These are phyloP conservation scores for Passalora sequoiae DNA, from an alignment of 2,329 filamentous ascomycete species.

Conservation along the genomic window DNA sequence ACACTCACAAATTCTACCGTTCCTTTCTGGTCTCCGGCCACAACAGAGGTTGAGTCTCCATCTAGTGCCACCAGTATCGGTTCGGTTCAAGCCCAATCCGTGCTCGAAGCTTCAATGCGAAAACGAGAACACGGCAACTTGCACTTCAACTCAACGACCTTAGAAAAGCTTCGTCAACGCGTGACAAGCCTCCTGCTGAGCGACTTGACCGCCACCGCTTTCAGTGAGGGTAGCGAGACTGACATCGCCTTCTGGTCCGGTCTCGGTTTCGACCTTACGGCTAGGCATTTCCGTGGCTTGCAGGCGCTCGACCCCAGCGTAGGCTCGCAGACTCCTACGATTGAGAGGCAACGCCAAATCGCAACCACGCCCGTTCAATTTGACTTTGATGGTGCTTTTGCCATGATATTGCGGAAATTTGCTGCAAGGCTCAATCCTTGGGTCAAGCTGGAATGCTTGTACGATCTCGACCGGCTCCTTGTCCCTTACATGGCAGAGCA, in stretches of 20 bases:
- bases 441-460: conserved; percentile 74
- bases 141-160: conserved; percentile 36
- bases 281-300: conserved; percentile 20
- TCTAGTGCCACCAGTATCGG: conserved; percentile 58
- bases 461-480: conserved; percentile 70
- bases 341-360: conserved; percentile 2
- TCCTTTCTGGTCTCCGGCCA: conserved; percentile 88
- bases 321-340: conserved; percentile 18
- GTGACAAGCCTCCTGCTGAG: conserved; percentile 81
- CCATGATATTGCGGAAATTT: conserved; percentile 75
- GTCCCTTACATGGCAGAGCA: conserved; percentile 21
- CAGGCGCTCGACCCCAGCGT: conserved; percentile 12
- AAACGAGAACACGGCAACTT: not conserved
- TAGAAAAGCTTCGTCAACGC: conserved; percentile 49
- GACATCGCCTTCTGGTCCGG: conserved; percentile 74
- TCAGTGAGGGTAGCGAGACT: conserved; percentile 85
- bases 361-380: conserved; percentile 18
- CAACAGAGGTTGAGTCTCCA: conserved; percentile 60
- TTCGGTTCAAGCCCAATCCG: conserved; percentile 20
- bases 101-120: conserved; percentile 7
- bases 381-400: conserved; percentile 69
- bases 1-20: conserved; percentile 69
- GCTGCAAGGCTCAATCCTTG: conserved; percentile 84
- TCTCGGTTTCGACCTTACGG: conserved; percentile 42
- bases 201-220: conserved; percentile 80